A percentile compares a stretch with the other conserved stretches of the same genome.
Evolutionary conservation across 2,329 filamentous ascomycete genomes (phyloP).

Genomic region (Curvularia spicifera): DNA sequence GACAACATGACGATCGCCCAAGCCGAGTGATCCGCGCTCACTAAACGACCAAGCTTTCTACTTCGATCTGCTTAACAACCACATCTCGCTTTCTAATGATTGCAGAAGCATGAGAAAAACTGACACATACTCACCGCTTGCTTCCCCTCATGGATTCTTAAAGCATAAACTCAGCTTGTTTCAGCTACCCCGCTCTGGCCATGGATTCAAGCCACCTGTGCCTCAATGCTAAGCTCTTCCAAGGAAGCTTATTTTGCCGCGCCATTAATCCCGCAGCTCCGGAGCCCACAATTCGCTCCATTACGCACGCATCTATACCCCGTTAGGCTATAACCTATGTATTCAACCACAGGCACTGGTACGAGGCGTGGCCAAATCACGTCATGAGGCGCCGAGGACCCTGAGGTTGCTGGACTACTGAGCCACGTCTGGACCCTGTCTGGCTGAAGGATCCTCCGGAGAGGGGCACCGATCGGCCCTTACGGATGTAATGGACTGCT

Average conservation of each 20-base stretch:
- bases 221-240: conserved; percentile 37
- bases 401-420: conserved; percentile 18
- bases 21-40: conserved; percentile 24
- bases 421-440: conserved; percentile 32
- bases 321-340: conserved; percentile 21
- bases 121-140: not conserved
- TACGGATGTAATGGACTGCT: conserved; percentile 14
- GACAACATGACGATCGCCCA: conserved; percentile 8
- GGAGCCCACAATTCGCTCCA: conserved; percentile 16
- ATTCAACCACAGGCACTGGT: conserved; percentile 10
- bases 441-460: conserved; percentile 26
- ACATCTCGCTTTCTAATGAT: not conserved
- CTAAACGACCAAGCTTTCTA: conserved; percentile 27
- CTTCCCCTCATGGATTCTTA: not conserved
- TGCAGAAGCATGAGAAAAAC: not conserved
- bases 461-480: conserved; percentile 32
- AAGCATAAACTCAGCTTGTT: not conserved
- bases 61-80: not conserved
- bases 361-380: conserved; percentile 18
- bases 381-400: conserved; percentile 8
- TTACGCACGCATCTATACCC: conserved; percentile 39
- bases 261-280: conserved; percentile 8
- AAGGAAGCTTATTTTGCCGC: conserved; percentile 34
- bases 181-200: not conserved
- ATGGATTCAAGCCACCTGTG: not conserved